A percentile compares a stretch with the other conserved stretches of the same genome.
Evolutionary conservation across 2,329 filamentous ascomycete genomes (phyloP).

Genomic region (Westerdykella sp.): DNA sequence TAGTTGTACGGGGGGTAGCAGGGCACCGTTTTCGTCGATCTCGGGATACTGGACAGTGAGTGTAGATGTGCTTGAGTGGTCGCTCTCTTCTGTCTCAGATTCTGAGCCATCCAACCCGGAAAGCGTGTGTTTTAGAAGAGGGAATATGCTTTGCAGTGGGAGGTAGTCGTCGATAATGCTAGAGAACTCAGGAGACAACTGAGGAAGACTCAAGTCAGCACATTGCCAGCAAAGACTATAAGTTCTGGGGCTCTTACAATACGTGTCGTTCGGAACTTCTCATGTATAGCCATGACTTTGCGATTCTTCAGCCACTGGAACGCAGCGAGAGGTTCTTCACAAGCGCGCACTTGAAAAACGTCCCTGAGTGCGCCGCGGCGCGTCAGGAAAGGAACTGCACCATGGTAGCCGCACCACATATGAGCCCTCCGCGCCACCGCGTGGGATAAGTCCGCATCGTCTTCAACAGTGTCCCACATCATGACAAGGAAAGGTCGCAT

Average conservation of each 20-base stretch:
- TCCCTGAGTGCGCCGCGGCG: constrained; percentile 21
- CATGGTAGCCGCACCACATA: constrained; percentile 36
- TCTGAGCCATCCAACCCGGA: constrained; percentile 21
- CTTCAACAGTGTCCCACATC: constrained; percentile 37
- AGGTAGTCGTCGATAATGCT: constrained; percentile 29
- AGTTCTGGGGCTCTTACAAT: constrained; percentile 13
- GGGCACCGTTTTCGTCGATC: constrained; percentile 24
- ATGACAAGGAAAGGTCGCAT: constrained; percentile 31
- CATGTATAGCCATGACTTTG: constrained; percentile 33
- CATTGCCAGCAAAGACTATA: background rate
- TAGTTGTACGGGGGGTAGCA: constrained; percentile 12
- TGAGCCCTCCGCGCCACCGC: constrained; percentile 32
- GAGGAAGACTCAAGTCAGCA: background rate
- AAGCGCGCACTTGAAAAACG: constrained; percentile 18
- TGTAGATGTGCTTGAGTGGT: constrained; percentile 24
- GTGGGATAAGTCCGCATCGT: constrained; percentile 29
- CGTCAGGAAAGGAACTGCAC: constrained; percentile 26
- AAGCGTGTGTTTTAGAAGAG: constrained; percentile 19
- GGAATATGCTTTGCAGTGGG: constrained; percentile 24
- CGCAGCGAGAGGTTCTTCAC: constrained; percentile 30
- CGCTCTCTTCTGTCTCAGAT: constrained; percentile 14
- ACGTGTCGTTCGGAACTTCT: constrained; percentile 26
- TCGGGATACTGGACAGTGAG: constrained; percentile 30
- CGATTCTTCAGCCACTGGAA: constrained; percentile 36
- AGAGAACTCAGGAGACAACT: constrained; percentile 26